A percentile compares a stretch with the other conserved stretches of the same genome.
phyloP scores from a whole-genome alignment of 1,284 basidiomycete genomes.

The Tilletia horrida region DNA sequence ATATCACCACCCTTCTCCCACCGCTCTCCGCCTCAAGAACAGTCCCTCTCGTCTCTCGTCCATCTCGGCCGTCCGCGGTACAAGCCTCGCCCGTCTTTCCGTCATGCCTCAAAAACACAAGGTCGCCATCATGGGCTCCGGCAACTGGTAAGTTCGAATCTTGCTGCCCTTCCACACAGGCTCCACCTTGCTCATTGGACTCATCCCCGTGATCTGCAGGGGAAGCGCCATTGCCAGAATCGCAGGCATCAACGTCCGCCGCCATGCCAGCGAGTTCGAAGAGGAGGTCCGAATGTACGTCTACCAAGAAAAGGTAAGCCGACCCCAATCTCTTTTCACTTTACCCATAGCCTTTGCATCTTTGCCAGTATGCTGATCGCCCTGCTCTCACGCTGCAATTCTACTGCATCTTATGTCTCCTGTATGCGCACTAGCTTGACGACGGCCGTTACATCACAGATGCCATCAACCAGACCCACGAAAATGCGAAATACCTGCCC shows the following conservation, averaged over 20 bases:
- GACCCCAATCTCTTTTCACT: background rate
- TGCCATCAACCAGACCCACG: conserved; percentile 61
- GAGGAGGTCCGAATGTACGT: conserved; percentile 49
- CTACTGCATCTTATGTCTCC: background rate
- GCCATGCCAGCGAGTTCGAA: conserved; percentile 55
- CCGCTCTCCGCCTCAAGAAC: too few species aligned
- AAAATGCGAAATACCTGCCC: conserved; percentile 62
- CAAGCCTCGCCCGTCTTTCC: too few species aligned
- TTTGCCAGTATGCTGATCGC: too few species aligned
- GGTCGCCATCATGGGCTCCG: conserved; percentile 61
- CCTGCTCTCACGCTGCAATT: background rate
- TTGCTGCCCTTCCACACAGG: background rate
- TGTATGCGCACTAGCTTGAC: conserved; percentile 21
- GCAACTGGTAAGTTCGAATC: conserved; percentile 41
- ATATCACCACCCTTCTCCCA: conserved; percentile 43
- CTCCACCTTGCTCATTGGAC: background rate
- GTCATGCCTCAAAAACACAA: conserved; percentile 54
- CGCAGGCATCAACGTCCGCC: conserved; percentile 58
- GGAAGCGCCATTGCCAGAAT: conserved; percentile 63
- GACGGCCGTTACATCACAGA: conserved; percentile 61
- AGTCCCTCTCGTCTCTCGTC: background rate
- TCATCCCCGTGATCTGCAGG: conserved; percentile 37
- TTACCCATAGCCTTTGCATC: conserved; percentile 42
- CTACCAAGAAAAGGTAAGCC: conserved; percentile 42
- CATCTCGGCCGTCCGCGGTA: background rate